These are phyloP conservation scores for Pachysandra terminalis DNA, from an alignment of 164 flowering plant genomes.

Conservation along the genomic window DNA sequence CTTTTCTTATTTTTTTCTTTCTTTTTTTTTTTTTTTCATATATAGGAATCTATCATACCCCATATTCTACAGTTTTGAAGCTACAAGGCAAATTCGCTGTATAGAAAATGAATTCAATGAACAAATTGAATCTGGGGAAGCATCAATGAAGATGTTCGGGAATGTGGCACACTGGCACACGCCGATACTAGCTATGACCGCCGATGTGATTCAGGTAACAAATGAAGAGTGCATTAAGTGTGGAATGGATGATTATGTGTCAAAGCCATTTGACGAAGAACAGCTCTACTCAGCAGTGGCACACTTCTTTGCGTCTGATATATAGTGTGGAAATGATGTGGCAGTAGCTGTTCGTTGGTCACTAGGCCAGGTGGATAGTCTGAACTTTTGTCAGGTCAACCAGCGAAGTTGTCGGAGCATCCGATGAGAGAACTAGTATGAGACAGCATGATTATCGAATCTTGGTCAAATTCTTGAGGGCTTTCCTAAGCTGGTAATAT, in stretches of 20 bases:
- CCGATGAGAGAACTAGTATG: background rate
- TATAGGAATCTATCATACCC: too few species aligned
- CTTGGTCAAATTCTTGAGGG: background rate
- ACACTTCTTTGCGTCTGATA: constrained; percentile 57
- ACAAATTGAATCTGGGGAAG: constrained; percentile 44
- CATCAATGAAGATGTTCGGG: constrained; percentile 28
- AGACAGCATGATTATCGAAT: background rate
- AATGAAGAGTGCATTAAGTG: constrained; percentile 60
- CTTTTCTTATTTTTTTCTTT: too few species aligned
- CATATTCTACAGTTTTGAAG: constrained; percentile 66
- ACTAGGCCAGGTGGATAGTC: constrained; percentile 10
- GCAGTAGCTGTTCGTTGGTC: constrained; percentile 4
- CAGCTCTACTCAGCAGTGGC: constrained; percentile 73
- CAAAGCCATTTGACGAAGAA: constrained; percentile 86
- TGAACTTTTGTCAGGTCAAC: background rate
- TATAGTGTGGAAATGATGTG: constrained; percentile 14
- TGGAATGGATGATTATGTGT: constrained; percentile 92
- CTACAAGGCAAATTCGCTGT: constrained; percentile 59
- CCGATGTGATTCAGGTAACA: constrained; percentile 80
- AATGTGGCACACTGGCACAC: constrained; percentile 54
- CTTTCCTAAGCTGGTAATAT: background rate
- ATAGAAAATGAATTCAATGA: constrained; percentile 52
- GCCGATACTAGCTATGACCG: constrained; percentile 97
- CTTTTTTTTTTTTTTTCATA: too few species aligned
- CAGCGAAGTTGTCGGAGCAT: background rate